A percentile compares a stretch with the other conserved stretches of the same genome.
phyloP scores from a whole-genome alignment of 208 protist genomes.

The Trypanosomatidae sp. region DNA sequence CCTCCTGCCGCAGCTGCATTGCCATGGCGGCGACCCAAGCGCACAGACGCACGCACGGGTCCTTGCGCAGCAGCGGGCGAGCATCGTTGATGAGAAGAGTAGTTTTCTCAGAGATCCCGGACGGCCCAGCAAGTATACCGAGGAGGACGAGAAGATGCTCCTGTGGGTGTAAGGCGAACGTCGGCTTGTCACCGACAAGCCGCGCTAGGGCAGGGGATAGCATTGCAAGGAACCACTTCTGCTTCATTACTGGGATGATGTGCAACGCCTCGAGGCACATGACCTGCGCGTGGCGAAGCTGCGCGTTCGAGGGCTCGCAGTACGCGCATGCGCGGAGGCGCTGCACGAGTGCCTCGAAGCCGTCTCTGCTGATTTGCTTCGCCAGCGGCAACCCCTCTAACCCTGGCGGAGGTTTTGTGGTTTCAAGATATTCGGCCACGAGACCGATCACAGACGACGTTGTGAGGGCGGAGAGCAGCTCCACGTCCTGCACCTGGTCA shows the following conservation, averaged over 20 bases:
- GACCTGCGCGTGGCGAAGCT: slow-evolving; percentile 55
- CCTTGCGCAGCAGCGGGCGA: slow-evolving; percentile 43
- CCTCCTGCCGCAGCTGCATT: slow-evolving; percentile 56
- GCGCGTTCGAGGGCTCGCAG: slow-evolving; percentile 36
- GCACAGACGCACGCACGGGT: slow-evolving; percentile 82
- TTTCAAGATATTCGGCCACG: slow-evolving; percentile 6
- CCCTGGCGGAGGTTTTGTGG: not conserved
- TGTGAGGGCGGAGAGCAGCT: slow-evolving; percentile 23
- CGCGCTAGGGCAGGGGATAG: slow-evolving; percentile 61
- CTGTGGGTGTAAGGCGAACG: slow-evolving; percentile 44
- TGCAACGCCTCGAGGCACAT: slow-evolving; percentile 52
- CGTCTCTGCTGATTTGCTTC: not conserved
- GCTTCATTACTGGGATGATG: slow-evolving; percentile 34
- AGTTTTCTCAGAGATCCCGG: slow-evolving; percentile 35
- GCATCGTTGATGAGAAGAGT: slow-evolving; percentile 51
- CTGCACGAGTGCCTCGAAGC: slow-evolving; percentile 10
- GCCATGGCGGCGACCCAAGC: slow-evolving; percentile 58
- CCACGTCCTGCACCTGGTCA: slow-evolving; percentile 17
- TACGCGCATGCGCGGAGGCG: slow-evolving; percentile 24
- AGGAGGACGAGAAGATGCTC: slow-evolving; percentile 73
- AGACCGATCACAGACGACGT: slow-evolving; percentile 17
- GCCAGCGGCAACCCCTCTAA: not conserved
- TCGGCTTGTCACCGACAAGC: slow-evolving; percentile 37
- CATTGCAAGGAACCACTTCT: slow-evolving; percentile 53
- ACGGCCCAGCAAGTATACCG: slow-evolving; percentile 44